Evolutionary conservation across 2,329 filamentous ascomycete genomes (phyloP).

Genomic region (Colletotrichum noveboracense): DNA sequence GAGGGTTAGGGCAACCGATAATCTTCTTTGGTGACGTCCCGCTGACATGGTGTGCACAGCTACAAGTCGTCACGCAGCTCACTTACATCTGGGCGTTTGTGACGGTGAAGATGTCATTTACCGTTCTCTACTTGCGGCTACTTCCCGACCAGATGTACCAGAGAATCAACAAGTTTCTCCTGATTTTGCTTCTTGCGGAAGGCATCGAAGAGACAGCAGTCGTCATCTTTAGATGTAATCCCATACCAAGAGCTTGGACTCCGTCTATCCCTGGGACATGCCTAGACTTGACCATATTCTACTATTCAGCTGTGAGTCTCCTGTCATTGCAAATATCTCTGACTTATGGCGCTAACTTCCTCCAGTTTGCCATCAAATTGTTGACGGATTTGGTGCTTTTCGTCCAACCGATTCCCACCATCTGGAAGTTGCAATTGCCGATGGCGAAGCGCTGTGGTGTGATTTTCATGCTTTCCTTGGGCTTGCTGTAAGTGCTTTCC

Average conservation of each 20-base stretch:
- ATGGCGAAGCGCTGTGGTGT: constrained; percentile 31
- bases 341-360: not conserved
- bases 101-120: constrained; percentile 22
- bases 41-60: not conserved
- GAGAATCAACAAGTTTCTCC: constrained; percentile 19
- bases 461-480: constrained; percentile 31
- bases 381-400: constrained; percentile 40
- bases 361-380: constrained; percentile 37
- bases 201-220: constrained; percentile 21
- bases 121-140: constrained; percentile 19
- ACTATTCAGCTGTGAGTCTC: constrained; percentile 11
- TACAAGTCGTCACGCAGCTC: constrained; percentile 21
- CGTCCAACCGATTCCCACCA: constrained; percentile 40
- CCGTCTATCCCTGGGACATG: constrained; percentile 16
- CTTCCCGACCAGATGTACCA: constrained; percentile 15
- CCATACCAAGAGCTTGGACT: constrained; percentile 21
- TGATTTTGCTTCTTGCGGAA: constrained; percentile 14
- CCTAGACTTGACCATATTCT: constrained; percentile 32
- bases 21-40: too few relatives aligned
- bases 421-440: constrained; percentile 38
- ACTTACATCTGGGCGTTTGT: constrained; percentile 23
- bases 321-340: not conserved
- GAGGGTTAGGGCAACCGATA: not conserved
- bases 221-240: constrained; percentile 21
- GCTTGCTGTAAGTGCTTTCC: constrained; percentile 25